phyloP scores from a whole-genome alignment of 2,329 filamentous ascomycete genomes.

The Myriosclerotinia curreyana region DNA sequence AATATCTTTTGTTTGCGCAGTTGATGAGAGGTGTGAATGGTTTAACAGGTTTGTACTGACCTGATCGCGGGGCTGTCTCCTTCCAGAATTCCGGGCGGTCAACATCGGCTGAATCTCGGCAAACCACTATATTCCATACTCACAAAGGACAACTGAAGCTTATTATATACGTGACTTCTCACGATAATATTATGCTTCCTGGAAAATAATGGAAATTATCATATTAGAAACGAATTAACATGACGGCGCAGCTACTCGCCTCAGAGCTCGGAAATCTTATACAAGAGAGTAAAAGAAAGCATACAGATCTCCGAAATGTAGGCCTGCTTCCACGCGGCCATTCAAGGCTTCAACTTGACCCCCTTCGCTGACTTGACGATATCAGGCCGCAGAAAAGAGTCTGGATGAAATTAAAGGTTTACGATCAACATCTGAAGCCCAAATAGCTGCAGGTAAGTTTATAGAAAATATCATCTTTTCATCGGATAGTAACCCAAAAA shows the following conservation, averaged over 20 bases:
- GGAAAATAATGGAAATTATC: constrained; percentile 29
- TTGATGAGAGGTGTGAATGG: constrained; percentile 7
- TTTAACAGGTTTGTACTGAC: constrained; percentile 4
- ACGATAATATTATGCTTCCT: constrained; percentile 13
- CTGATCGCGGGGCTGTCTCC: constrained; percentile 14
- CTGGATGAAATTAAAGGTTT: constrained; percentile 82
- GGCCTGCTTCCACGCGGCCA: constrained; percentile 33
- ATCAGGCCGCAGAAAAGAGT: constrained; percentile 81
- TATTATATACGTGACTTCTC: not conserved
- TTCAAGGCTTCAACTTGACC: constrained; percentile 5
- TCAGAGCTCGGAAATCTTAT: constrained; percentile 87
- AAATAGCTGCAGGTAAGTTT: constrained; percentile 41
- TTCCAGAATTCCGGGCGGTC: constrained; percentile 19
- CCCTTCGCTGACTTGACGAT: constrained; percentile 41
- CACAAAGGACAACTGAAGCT: constrained; percentile 19
- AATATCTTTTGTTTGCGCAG: not conserved
- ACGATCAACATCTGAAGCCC: constrained; percentile 68
- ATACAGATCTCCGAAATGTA: constrained; percentile 82
- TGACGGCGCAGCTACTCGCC: constrained; percentile 88
- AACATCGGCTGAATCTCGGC: constrained; percentile 19
- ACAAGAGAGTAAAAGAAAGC: constrained; percentile 93
- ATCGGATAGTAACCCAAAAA: constrained; percentile 1
- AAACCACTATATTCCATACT: not conserved
- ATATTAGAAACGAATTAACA: constrained; percentile 42
- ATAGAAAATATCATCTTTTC: constrained; percentile 1